phyloP scores from a whole-genome alignment of 2,329 filamentous ascomycete species.

The Aspergillus fumigatiaffinis region DNA sequence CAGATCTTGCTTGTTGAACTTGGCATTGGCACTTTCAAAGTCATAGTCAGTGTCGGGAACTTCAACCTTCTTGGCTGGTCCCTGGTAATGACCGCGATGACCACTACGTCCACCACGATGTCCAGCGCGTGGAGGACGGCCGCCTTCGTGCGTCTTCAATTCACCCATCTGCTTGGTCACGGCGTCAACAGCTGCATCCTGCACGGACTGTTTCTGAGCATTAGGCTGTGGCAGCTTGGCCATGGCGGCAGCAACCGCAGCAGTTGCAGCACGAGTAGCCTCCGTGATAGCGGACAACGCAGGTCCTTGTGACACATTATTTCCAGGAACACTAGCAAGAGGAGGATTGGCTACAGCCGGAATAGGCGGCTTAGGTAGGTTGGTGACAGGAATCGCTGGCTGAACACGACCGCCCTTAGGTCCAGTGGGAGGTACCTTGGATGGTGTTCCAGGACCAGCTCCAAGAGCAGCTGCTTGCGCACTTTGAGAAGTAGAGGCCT shows the following conservation, averaged over 20 bases:
- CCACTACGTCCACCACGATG: slow-evolving; percentile 47
- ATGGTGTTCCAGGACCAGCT: slow-evolving; percentile 16
- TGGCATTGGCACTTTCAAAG: slow-evolving; percentile 79
- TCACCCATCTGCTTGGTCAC: slow-evolving; percentile 45
- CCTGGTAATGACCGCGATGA: slow-evolving; percentile 41
- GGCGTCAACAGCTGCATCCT: slow-evolving; percentile 37
- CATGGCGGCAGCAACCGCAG: slow-evolving; percentile 50
- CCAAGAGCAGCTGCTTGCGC: slow-evolving; percentile 9
- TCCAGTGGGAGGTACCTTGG: slow-evolving; percentile 24
- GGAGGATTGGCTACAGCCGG: slow-evolving; percentile 27
- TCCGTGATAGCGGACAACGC: slow-evolving; percentile 41
- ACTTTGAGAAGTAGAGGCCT: slow-evolving; percentile 23
- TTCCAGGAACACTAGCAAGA: slow-evolving; percentile 20
- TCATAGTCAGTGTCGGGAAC: slow-evolving; percentile 90
- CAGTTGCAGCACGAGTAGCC: slow-evolving; percentile 47
- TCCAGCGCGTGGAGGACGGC: slow-evolving; percentile 35
- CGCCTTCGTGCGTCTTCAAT: slow-evolving; percentile 40
- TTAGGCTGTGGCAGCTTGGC: slow-evolving; percentile 45
- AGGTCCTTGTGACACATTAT: slow-evolving; percentile 25
- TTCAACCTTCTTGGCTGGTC: slow-evolving; percentile 66
- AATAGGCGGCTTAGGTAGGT: slow-evolving; percentile 31
- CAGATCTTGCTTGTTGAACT: slow-evolving; percentile 83
- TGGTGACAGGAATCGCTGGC: slow-evolving; percentile 45
- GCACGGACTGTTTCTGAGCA: slow-evolving; percentile 30
- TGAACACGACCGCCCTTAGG: slow-evolving; percentile 42